Evolutionary conservation across 257 asterid species (phyloP).

Genomic region (Eustoma russellianum): DNA sequence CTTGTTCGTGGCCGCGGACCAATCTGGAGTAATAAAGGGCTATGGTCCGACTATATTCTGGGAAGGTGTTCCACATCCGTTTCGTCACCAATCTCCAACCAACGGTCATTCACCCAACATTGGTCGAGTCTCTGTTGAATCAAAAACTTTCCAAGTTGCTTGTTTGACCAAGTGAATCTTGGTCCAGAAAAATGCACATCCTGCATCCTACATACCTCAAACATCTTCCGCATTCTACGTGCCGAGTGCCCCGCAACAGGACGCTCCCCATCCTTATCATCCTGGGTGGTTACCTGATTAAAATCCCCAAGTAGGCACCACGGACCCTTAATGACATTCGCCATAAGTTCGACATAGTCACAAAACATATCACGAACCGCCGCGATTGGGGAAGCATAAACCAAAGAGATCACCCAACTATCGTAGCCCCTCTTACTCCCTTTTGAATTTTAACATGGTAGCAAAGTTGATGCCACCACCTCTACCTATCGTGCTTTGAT

Average conservation of each 20-base stretch:
- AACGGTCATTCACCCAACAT: background rate
- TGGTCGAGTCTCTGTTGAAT: background rate
- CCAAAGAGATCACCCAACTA: too few relatives aligned
- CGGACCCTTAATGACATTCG: background rate
- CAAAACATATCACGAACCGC: too few relatives aligned
- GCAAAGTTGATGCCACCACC: too few relatives aligned
- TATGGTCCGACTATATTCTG: background rate
- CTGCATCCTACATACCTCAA: too few relatives aligned
- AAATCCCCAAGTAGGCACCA: too few relatives aligned
- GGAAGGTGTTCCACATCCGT: background rate
- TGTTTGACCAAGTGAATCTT: background rate
- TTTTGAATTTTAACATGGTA: too few relatives aligned
- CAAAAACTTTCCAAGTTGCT: background rate
- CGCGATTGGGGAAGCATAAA: too few relatives aligned
- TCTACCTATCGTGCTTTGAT: too few relatives aligned
- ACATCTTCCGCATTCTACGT: too few relatives aligned
- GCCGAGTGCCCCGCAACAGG: background rate
- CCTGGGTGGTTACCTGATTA: too few relatives aligned
- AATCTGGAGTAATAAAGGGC: background rate
- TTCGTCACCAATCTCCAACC: background rate
- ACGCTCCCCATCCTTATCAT: background rate
- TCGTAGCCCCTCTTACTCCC: too few relatives aligned
- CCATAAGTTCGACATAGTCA: too few relatives aligned
- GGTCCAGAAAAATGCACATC: background rate
- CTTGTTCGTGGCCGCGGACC: background rate